Conservation (phyloP, 257 asterid species). For the Catharanthus roseus region DNA sequence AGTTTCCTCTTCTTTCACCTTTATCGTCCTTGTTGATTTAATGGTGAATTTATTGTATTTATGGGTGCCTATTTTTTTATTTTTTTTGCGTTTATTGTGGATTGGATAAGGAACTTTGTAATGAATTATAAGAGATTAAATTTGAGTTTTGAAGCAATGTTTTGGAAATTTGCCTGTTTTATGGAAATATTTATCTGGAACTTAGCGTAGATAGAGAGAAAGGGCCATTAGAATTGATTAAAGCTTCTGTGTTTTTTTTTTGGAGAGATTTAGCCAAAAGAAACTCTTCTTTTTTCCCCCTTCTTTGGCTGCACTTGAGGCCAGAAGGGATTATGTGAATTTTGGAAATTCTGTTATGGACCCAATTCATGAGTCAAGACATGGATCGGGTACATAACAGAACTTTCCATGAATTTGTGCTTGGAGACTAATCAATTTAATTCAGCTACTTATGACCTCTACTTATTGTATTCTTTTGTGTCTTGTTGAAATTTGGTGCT, state of each 20-base stretch:
- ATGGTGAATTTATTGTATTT: too few species aligned
- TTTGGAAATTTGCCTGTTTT: background rate
- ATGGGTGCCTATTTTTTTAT: too few species aligned
- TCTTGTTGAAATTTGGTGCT: background rate
- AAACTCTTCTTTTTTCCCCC: background rate
- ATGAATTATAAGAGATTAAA: background rate
- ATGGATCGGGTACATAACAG: background rate
- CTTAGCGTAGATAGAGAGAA: too few species aligned
- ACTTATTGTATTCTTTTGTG: background rate
- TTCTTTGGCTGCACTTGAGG: background rate
- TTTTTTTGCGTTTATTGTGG: constrained; percentile 1
- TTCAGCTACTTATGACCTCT: background rate
- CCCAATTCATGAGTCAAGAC: too few species aligned
- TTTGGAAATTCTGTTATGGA: background rate
- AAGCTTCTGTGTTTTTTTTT: background rate
- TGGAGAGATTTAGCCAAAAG: constrained; percentile 1
- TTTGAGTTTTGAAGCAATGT: background rate
- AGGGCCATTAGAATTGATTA: background rate
- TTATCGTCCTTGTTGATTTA: background rate
- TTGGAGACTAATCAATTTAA: background rate
- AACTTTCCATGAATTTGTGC: background rate
- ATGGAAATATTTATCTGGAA: too few species aligned
- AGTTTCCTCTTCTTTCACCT: background rate
- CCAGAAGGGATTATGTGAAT: background rate
- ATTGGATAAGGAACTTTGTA: constrained; percentile 8